phyloP scores from a whole-genome alignment of 2,329 filamentous ascomycete genomes.

The Xenosphaeropsis pyriputrescens region DNA sequence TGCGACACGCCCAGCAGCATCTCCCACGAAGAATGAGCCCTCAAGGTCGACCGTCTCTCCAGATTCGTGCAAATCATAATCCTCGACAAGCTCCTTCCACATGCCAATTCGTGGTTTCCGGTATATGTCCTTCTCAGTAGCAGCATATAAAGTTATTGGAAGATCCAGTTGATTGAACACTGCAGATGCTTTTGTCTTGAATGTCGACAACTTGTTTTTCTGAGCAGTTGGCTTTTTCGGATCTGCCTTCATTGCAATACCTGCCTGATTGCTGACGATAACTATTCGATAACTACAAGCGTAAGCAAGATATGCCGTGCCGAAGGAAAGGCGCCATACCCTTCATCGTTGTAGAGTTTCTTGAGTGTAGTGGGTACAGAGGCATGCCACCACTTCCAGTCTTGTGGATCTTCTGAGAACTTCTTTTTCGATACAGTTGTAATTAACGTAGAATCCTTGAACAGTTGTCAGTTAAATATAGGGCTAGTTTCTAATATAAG shows the following conservation, averaged over 20 bases:
- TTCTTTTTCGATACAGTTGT: slow-evolving; percentile 66
- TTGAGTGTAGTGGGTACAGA: slow-evolving; percentile 53
- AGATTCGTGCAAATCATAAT: slow-evolving; percentile 25
- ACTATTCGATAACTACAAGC: slow-evolving; percentile 52
- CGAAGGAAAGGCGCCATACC: slow-evolving; percentile 26
- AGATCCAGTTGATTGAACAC: slow-evolving; percentile 61
- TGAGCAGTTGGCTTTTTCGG: slow-evolving; percentile 53
- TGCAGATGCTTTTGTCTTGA: slow-evolving; percentile 65
- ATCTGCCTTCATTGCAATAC: slow-evolving; percentile 59
- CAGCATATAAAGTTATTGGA: slow-evolving; percentile 71
- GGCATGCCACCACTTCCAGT: slow-evolving; percentile 92
- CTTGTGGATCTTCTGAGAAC: slow-evolving; percentile 52
- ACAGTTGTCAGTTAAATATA: not conserved
- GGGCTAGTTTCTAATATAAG: not conserved
- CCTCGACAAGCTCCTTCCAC: slow-evolving; percentile 57
- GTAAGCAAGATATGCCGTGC: not conserved
- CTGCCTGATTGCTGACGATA: slow-evolving; percentile 81
- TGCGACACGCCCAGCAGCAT: slow-evolving; percentile 54
- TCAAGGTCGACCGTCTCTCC: slow-evolving; percentile 45
- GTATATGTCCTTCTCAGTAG: slow-evolving; percentile 67
- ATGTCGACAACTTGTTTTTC: slow-evolving; percentile 57
- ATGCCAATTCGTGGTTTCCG: slow-evolving; percentile 82
- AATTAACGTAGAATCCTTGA: slow-evolving; percentile 77
- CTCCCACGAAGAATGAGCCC: slow-evolving; percentile 74
- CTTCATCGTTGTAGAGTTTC: slow-evolving; percentile 51